Base-by-base conservation (phyloP, 2,329 filamentous ascomycete genomes). In the Venturia nashicola region DNA sequence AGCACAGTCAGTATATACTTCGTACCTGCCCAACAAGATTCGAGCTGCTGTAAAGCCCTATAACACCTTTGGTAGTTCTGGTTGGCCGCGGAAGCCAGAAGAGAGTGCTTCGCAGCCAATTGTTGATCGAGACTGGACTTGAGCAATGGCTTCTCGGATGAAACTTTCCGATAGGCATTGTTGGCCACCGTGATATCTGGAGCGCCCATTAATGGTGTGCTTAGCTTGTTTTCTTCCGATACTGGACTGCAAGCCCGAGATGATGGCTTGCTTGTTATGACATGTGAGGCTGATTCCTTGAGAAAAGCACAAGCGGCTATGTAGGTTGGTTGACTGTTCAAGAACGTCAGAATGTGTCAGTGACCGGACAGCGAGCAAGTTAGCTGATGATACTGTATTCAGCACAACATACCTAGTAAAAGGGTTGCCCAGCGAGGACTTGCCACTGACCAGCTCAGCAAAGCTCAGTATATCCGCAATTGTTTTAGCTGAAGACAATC, bases 21-120 rank as follows among this genome's bases (percentile, higher is more conserved):
- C 34, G 90, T 87, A 8, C 91, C 91, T 43, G 88, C 88, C 91
- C 91, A 96, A 71, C 94, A 94, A 0, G 82, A 82, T 68, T 94
- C 85, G n/a, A 95, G 78, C 57, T 90, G 86, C 68, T 92, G 86
- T 12, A 96, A 75, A 0, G 90, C 90, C 71, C 91, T 90, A 72
- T 94, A 93, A 72, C 91, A 96, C 9, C 87, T 82, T 71, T 93
- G 89, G 68, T 96, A 96, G 69, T 95, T 93, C 70, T 93, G 88
- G 68, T 87, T 92, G 0, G 91, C 90, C 0, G 89, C 89, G 0
- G 89, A 89, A 0, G 90, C 90, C 0, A 95, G 80, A 1, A 95
- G 76, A 0, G 87, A 87, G 70, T 95, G 90, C 68, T 89, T 89
- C 0, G 79, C 77, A 1, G 83, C 79, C 14, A 76, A 72, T 54